These are phyloP conservation scores for Malus hybrid DNA, from an alignment of 331 rosid genomes.

Conservation along the genomic window DNA sequence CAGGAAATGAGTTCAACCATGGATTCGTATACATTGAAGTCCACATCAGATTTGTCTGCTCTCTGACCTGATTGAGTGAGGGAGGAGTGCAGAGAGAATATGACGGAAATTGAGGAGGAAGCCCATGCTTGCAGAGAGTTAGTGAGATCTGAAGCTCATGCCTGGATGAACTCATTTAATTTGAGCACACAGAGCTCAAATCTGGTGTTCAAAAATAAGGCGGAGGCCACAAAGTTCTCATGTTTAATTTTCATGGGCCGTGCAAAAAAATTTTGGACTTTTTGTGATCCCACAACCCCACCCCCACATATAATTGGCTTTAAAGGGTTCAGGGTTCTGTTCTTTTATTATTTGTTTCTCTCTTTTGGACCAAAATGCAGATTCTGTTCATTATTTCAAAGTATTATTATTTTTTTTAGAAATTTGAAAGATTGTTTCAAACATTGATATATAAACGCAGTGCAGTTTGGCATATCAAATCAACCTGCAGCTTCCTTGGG, in stretches of 20 bases:
- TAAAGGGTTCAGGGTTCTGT: not conserved
- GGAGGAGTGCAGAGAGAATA: no score
- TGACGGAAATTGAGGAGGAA: no score
- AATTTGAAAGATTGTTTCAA: not conserved
- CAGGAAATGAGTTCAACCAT: slow-evolving; percentile 30
- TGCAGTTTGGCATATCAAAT: not conserved
- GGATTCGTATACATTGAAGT: slow-evolving; percentile 79
- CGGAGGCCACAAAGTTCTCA: no score
- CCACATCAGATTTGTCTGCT: slow-evolving; percentile 67
- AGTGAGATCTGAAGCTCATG: no score
- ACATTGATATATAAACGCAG: not conserved
- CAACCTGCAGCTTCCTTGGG: not conserved
- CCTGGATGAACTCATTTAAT: no score
- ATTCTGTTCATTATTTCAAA: not conserved
- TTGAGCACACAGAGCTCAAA: no score
- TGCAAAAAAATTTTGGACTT: no score
- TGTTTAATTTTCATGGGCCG: no score
- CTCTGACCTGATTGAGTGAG: slow-evolving; percentile 25
- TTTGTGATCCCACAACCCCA: no score
- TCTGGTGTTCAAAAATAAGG: no score
- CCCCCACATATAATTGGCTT: not conserved
- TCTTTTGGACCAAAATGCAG: not conserved
- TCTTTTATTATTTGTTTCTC: not conserved
- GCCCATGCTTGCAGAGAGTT: no score
- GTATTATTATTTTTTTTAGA: not conserved